Base-by-base conservation (phyloP, 371 early-diverging fungal genomes). In the Mortierella sp. region DNA sequence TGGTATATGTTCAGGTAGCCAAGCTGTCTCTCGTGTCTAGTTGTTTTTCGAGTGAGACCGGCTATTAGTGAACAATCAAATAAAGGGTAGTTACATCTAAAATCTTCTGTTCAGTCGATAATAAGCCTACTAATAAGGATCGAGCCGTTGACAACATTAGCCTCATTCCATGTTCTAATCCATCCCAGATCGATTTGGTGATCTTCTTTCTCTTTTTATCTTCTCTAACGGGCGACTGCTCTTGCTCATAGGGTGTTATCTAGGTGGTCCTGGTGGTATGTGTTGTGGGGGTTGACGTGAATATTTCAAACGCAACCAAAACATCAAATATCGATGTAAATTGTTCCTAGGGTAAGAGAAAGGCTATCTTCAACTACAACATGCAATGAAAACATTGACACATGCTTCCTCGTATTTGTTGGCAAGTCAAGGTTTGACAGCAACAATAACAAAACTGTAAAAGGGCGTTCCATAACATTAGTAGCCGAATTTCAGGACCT, bases 1-100 rank as follows among this genome's bases (percentile, higher is more conserved):
- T 16, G 16, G 43, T n/a, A 18, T 51, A 9, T n/a, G 35, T 35
- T 6, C 35, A 35, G 35, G 6, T 35, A 35, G 35, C 6, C 35
- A 35, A 55, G 24, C 8, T 28, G 55, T 26, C 24, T 28, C 18
- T 16, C 11, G 69, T 37, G 69, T 51, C 69, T 9, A 22, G 68
- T 68, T 49, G 68, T 60, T n/a, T 60, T 68, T 68, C 68, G 61
- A 68, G 62, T 68, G 68, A 61, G 68, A 68, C 68, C 60, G 28
- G 30, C 24, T n/a, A 11, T 22, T 52, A 30, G 1, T 1, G n/a
- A 22, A 39, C 39, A 30, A 10, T 6, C 8, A 55, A 40, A 20
- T 18, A 55, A 52, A 61, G 49, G 60, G 51, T 51, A 64, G 64
- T 51, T 64, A 64, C 51, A 64, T 51, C 40, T 37, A 43, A 62